phyloP scores from a whole-genome alignment of 257 asterid genomes.

The Anisodus tanguticus region DNA sequence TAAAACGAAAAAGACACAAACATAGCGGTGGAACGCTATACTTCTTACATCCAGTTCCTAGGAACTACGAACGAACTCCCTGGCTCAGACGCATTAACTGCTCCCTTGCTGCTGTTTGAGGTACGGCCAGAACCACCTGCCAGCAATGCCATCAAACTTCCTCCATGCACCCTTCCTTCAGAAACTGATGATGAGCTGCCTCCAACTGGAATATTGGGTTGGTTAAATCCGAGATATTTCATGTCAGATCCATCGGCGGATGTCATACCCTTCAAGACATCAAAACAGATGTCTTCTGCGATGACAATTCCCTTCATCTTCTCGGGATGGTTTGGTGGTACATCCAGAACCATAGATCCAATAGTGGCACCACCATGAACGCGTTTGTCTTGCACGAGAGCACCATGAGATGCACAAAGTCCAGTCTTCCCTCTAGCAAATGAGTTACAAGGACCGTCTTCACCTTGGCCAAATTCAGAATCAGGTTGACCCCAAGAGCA shows the following conservation, averaged over 20 bases:
- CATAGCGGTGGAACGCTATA: slow-evolving; percentile 17
- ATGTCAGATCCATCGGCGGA: slow-evolving; percentile 20
- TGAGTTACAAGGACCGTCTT: slow-evolving; percentile 61
- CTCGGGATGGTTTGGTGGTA: slow-evolving; percentile 40
- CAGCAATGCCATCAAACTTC: slow-evolving; percentile 73
- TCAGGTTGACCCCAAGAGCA: slow-evolving; percentile 87
- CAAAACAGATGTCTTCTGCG: slow-evolving; percentile 45
- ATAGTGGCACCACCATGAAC: slow-evolving; percentile 84
- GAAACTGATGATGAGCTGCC: slow-evolving; percentile 52
- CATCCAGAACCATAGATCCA: slow-evolving; percentile 52
- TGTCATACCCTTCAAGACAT: slow-evolving; percentile 34
- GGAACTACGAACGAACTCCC: slow-evolving; percentile 50
- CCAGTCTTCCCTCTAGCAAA: slow-evolving; percentile 77
- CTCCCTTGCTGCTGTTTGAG: slow-evolving; percentile 38
- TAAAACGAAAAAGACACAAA: background rate
- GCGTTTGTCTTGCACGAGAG: slow-evolving; percentile 76
- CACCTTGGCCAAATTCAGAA: slow-evolving; percentile 65
- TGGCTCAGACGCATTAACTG: slow-evolving; percentile 46
- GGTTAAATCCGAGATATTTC: slow-evolving; percentile 40
- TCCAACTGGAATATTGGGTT: slow-evolving; percentile 39
- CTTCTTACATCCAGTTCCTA: slow-evolving; percentile 60
- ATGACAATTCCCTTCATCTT: slow-evolving; percentile 43
- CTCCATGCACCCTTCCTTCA: slow-evolving; percentile 97
- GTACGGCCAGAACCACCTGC: slow-evolving; percentile 45
- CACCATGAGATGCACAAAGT: slow-evolving; percentile 77